These are phyloP conservation scores for Russula abietina DNA, from an alignment of 768 basidiomycete genomes.

Conservation along the genomic window DNA sequence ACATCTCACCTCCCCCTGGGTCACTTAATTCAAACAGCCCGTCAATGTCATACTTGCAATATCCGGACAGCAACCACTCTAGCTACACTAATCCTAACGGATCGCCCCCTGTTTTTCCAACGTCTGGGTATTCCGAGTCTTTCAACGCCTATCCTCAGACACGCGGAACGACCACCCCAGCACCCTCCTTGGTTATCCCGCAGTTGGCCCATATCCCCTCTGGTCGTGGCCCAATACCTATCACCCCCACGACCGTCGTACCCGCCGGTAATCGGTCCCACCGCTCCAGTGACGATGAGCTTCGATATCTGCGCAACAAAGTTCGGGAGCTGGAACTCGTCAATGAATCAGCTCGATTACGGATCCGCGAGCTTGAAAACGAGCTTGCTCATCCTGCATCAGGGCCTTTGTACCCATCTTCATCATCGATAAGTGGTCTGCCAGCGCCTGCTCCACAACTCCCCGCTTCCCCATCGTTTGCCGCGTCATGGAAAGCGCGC, in stretches of 20 bases:
- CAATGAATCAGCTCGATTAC: slow-evolving; percentile 45
- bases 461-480: slow-evolving; percentile 42
- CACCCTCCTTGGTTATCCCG: slow-evolving; percentile 21
- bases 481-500: slow-evolving; percentile 61
- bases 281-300: slow-evolving; percentile 41
- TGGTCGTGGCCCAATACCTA: slow-evolving; percentile 28
- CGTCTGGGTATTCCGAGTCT: slow-evolving; percentile 22
- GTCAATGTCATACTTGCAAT: slow-evolving; percentile 23
- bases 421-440: slow-evolving; percentile 26
- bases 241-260: slow-evolving; percentile 25
- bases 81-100: slow-evolving; percentile 23
- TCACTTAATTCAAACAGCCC: slow-evolving; percentile 21
- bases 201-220: slow-evolving; percentile 25
- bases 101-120: slow-evolving; percentile 19
- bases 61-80: slow-evolving; percentile 24
- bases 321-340: slow-evolving; percentile 60
- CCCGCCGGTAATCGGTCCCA: slow-evolving; percentile 26
- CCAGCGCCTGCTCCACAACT: slow-evolving; percentile 33
- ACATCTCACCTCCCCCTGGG: slow-evolving; percentile 20
- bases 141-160: slow-evolving; percentile 20
- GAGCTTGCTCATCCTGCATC: slow-evolving; percentile 36
- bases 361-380: slow-evolving; percentile 43
- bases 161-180: slow-evolving; percentile 14
- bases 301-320: slow-evolving; percentile 48
- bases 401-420: slow-evolving; percentile 22